Percentiles rank a stretch among this genome's conserved stretches.
phyloP scores from a whole-genome alignment of 2,329 filamentous ascomycete species.

The Cytospora paraplurivora region DNA sequence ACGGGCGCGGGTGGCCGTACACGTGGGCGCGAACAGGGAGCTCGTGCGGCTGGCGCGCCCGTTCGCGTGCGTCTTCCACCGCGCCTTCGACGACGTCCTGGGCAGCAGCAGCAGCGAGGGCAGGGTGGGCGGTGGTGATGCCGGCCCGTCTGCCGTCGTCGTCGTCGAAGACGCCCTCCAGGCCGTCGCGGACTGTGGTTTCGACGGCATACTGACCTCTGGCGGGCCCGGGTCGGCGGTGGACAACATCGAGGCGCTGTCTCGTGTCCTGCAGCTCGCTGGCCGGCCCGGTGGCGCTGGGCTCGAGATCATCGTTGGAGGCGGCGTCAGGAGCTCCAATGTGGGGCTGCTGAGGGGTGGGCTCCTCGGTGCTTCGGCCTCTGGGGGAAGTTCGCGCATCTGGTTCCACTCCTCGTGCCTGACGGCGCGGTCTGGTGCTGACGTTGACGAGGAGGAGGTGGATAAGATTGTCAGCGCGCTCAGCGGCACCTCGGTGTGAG shows the following conservation, averaged over 20 bases:
- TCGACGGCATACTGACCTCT: constrained; percentile 55
- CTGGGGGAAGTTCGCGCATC: constrained; percentile 31
- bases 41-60: constrained; percentile 48
- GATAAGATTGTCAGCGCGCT: background rate
- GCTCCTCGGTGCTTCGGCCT: constrained; percentile 32
- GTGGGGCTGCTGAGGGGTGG: constrained; percentile 35
- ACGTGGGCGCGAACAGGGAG: constrained; percentile 42
- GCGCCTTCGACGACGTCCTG: constrained; percentile 56
- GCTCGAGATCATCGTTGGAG: constrained; percentile 55
- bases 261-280: constrained; percentile 36
- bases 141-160: background rate
- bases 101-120: constrained; percentile 4
- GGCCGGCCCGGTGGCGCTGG: constrained; percentile 1
- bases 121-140: too few species aligned
- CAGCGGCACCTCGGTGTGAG: background rate
- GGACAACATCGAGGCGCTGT: constrained; percentile 44
- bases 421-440: constrained; percentile 25
- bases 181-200: constrained; percentile 46
- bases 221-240: constrained; percentile 49
- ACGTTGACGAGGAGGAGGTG: constrained; percentile 27
- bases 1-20: constrained; percentile 37
- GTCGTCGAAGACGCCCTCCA: constrained; percentile 37
- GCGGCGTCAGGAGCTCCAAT: constrained; percentile 51
- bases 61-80: constrained; percentile 54
- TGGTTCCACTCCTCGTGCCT: constrained; percentile 55